A percentile compares a stretch with the other conserved stretches of the same genome.
phyloP scores from a whole-genome alignment of 2,329 filamentous ascomycete species.

The Fusarium foetens region DNA sequence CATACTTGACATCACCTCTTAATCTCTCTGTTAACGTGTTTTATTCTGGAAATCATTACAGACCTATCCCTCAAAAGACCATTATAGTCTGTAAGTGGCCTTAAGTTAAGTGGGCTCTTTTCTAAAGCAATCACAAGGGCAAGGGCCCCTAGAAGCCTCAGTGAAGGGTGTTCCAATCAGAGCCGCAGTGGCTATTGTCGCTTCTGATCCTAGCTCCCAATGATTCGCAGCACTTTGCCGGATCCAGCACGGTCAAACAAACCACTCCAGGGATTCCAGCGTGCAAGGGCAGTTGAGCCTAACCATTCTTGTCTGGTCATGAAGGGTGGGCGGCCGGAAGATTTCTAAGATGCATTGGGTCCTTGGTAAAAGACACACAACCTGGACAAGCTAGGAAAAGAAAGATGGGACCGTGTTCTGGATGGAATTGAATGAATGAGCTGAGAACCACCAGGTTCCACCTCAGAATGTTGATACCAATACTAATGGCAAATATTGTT shows the following conservation, averaged over 20 bases:
- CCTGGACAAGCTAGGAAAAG: constrained; percentile 14
- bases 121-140: constrained; percentile 11
- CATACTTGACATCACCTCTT: neutral
- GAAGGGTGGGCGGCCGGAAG: constrained; percentile 21
- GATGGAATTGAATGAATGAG: constrained; percentile 17
- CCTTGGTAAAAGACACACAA: constrained; percentile 10
- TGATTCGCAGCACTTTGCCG: constrained; percentile 33
- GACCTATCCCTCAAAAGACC: neutral
- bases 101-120: constrained; percentile 31
- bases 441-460: constrained; percentile 17
- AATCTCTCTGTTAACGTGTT: neutral
- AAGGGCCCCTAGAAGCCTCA: constrained; percentile 29
- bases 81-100: constrained; percentile 30
- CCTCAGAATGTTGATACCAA: neutral
- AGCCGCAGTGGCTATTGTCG: constrained; percentile 14
- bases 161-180: constrained; percentile 36
- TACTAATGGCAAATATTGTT: neutral
- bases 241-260: constrained; percentile 34
- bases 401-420: constrained; percentile 11
- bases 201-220: constrained; percentile 16
- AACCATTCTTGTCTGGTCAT: constrained; percentile 17
- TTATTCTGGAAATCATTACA: neutral
- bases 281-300: constrained; percentile 8
- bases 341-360: constrained; percentile 26
- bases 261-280: constrained; percentile 16